Base-by-base conservation (phyloP, 2,329 filamentous ascomycete genomes). In the Fusarium sp. region DNA sequence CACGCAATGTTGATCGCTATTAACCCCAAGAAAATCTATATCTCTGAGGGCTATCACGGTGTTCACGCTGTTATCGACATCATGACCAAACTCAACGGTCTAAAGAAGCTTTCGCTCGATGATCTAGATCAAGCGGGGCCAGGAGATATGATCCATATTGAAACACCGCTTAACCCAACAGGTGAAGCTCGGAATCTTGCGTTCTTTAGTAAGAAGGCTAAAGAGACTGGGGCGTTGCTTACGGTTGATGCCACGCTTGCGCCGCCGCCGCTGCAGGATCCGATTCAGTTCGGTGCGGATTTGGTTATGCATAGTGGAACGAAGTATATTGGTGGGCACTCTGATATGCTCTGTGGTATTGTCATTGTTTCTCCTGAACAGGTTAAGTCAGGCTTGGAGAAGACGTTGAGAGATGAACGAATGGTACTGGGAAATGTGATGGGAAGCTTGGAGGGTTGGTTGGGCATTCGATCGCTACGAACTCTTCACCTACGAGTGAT, bases 261-360 rank as follows among this genome's bases (percentile, higher is more conserved):
- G 5, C 96, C 96, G 46, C 96, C 96, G 33, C 94, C 94, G 35
- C 85, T 99, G 65, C 92, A 94, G 80, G 93, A 98, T 78, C 95
- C 96, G 0, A 96, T 98, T 77, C 80, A 81, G 30, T 92, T 89
- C 80, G 96, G 94, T 43, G 94, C 92, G 25, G 96, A 98, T 82
- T 82, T 95, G 2, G 89, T 97, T 32, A 93, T 98, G 93, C 96
- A 98, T 83, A 93, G 89, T 59, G 96, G 95, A 7, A 97, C 95
- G 21, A 99, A 98, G 86, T 99, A 98, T 83, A 90, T 99, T 73
- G 96, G 96, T 25, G 96, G 96, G 1, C 96, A 99, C 84, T 95
- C 92, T 74, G 96, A 99, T 83, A 88, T 98, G 87, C 89, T 98
- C 7, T 97, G 94, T 79, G 96, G 96, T 23, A 92, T 97, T 23